Evolutionary conservation across 2,329 filamentous ascomycete species (phyloP), one percentile per base, ranked within the genome.

Genomic region (Fusarium sp.): DNA sequence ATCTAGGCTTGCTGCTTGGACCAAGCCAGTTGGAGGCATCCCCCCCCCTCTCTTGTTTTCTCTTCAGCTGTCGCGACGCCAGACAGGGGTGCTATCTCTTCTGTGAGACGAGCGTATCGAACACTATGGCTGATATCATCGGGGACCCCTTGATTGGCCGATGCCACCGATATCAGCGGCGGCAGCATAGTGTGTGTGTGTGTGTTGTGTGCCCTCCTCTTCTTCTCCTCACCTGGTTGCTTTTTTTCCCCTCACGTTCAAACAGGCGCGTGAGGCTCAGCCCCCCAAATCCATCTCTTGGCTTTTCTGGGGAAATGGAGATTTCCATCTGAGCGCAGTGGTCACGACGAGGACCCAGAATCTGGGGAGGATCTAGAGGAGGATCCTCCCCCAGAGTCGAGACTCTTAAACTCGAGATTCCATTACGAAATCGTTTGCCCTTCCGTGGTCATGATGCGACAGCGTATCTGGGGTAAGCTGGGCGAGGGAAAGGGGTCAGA

Each of bases 401-500:
- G 73, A 75, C 63, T 59, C 38, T 62, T 27, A 45, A 64, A 35
- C 31, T 56, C 58, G 47, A 57, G 67, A 70, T 75, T 69, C 47
- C 40, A 75, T 75, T 75, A 75, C 73, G 73, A 75, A 71, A 75
- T 75, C 63, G 73, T 58, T 73, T 74, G 63, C 40, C 36, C 18
- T 57, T 29, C 52, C 61, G 38, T 56, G 50, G 67, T 75, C 45
- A 14, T 75, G 45, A 29, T 54, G 20, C 42, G 22, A 33, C 16
- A 27, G 47, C 33, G 61, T 20, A 61, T 38, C 25, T 52, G 54
- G 31, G 31, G 54, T 47, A 40, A 65, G 64, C 59, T 69, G 73
- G 72, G n/a, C 63, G 69, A 70, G 66, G 22, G 45, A 75, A 45
- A 73, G 47, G 57, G 27, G 50, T 45, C 50, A 36, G 63, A 61